Base-by-base conservation (phyloP, 352 stramenopile genomes). In the Phytophthora syringae region DNA sequence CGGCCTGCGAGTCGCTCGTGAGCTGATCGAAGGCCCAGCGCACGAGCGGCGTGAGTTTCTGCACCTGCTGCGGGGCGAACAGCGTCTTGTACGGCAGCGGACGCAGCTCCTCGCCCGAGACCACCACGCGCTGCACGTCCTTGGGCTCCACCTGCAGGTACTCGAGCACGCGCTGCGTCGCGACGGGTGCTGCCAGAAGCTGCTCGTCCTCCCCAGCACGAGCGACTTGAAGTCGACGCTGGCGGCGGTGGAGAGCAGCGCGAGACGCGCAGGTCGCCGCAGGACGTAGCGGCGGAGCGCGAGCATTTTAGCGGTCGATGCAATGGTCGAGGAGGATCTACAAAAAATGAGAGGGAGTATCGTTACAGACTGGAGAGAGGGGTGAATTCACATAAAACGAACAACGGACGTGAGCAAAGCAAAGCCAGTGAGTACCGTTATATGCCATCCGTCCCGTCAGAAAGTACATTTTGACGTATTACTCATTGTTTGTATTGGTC, bases 1-100 rank as follows among this genome's bases (percentile, higher is more conserved):
- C 63, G 16, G 44, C 61, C 13, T 54, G 34, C 5, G 59, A 18
- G 13, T 61, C 50, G 11, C 21, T n/a, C 32, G 47, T 11, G 0
- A 71, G 47, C 32, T 80, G 52, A 49, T 70, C 57, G 34, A 82
- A 86, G 7, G 50, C 42, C 77, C 75, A 86, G 6, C 60, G 72
- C 32, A 74, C 69, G 40, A 86, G 48, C 44, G 75, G 73, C 9
- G 49, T 70, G 44, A 86, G 66, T 50, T 52, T 65, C 7, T 64
- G 18, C 47, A 77, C 75, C 28, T 73, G 61, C 9, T 49, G 42
- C 1, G 70, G 55, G 15, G 70, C 71, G 32, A 79, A 77, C 24
- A 74, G 37, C 47, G 64, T 39, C 61, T 82, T 73, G 27, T 70
- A 44, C 6, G 62, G 60, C 40, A 82, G 60, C 36, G 65, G 44